phyloP scores from a whole-genome alignment of 257 asterid genomes.

The Solanum dulcamara region DNA sequence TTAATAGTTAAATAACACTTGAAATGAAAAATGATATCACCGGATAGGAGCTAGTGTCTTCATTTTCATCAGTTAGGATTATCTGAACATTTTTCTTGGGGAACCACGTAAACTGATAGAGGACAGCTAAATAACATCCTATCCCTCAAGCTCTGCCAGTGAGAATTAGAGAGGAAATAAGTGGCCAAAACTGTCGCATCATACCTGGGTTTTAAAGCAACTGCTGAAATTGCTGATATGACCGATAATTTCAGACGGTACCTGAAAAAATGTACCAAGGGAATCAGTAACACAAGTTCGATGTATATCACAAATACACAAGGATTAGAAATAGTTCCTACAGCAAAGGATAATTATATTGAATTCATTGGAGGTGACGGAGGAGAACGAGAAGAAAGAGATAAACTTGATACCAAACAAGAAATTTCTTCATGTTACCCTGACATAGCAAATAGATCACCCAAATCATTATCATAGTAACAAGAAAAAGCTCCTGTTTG shows the following conservation, averaged over 20 bases:
- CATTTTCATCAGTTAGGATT: not conserved
- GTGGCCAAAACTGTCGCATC: not conserved
- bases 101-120: not conserved
- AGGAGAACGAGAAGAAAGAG: not conserved
- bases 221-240: constrained; percentile 42
- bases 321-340: not conserved
- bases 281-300: not conserved
- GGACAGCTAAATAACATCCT: not conserved
- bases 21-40: not conserved
- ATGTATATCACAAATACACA: not conserved
- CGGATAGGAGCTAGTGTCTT: not conserved
- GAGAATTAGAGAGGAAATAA: not conserved
- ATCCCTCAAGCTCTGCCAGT: not conserved
- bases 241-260: constrained; percentile 54
- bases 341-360: not conserved
- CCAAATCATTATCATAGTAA: not conserved
- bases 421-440: not conserved
- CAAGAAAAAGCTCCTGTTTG: not conserved
- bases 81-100: not conserved
- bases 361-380: not conserved
- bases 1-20: not conserved
- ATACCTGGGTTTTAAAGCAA: constrained; percentile 54
- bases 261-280: constrained; percentile 17
- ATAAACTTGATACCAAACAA: not conserved
- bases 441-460: not conserved